Conservation (phyloP, 1,139 yeast species). For the Groenewaldozyma sp. region DNA sequence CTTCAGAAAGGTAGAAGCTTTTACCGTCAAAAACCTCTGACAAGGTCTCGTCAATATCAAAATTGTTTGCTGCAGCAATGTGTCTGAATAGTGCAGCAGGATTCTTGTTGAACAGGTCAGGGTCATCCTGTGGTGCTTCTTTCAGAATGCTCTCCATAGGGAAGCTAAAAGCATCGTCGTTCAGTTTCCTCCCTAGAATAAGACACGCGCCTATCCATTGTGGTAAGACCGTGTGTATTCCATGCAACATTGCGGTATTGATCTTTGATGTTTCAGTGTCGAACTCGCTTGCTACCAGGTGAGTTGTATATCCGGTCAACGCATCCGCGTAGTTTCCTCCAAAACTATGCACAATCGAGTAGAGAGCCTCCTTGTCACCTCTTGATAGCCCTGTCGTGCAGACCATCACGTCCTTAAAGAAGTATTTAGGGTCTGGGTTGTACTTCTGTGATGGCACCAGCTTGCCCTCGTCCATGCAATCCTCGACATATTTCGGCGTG, state of each 20-base stretch:
- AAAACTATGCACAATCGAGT: constrained; percentile 57
- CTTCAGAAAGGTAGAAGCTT: constrained; percentile 26
- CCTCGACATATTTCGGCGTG: constrained; percentile 53
- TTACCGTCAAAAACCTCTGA: constrained; percentile 23
- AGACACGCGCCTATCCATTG: constrained; percentile 65
- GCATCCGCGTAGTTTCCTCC: constrained; percentile 66
- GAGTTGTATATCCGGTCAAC: constrained; percentile 68
- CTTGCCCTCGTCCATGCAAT: constrained; percentile 38
- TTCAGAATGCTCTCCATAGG: constrained; percentile 18
- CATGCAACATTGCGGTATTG: constrained; percentile 16
- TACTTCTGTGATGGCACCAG: constrained; percentile 39
- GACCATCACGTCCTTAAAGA: constrained; percentile 53
- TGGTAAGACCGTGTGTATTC: constrained; percentile 60
- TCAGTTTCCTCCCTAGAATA: constrained; percentile 40
- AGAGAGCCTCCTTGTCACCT: constrained; percentile 56
- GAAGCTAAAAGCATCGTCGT: constrained; percentile 46
- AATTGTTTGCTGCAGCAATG: too few relatives aligned
- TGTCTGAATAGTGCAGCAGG: neutral
- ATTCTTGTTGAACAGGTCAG: neutral
- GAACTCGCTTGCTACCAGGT: constrained; percentile 37
- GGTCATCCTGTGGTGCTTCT: neutral
- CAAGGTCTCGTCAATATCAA: neutral
- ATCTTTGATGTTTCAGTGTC: constrained; percentile 36
- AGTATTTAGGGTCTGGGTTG: constrained; percentile 62
- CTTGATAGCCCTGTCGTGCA: constrained; percentile 49